Percentiles rank a stretch among this genome's conserved stretches.
Conservation (phyloP, 345 rosid genomes). For the Melaleuca quinquenervia region DNA sequence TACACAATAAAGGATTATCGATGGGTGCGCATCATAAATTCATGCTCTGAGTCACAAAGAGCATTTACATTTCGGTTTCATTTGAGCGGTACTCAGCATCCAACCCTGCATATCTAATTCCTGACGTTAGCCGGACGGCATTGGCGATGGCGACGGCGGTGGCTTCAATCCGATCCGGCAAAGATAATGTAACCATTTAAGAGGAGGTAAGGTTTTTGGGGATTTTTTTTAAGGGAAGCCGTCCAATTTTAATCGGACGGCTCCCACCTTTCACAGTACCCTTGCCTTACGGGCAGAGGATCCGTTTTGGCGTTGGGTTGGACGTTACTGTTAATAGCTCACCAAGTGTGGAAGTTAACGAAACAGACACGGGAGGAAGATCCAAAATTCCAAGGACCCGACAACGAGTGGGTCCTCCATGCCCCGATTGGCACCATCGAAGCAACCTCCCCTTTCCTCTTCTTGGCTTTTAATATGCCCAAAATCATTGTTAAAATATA, state of each 20-base stretch:
- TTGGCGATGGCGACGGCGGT: neutral
- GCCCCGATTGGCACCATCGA: neutral
- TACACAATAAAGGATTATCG: neutral
- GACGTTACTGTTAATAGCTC: neutral
- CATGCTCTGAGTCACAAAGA: neutral
- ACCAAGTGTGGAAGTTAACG: neutral
- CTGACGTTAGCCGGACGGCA: neutral
- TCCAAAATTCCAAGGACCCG: neutral
- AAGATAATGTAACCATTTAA: no score
- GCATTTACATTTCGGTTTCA: neutral
- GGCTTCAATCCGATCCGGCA: no score
- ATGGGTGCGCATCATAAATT: neutral
- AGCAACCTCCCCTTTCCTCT: neutral
- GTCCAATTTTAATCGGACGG: no score
- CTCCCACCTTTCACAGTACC: no score
- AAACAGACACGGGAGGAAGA: neutral
- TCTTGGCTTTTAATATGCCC: neutral
- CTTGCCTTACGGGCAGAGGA: no score
- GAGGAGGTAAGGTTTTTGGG: no score
- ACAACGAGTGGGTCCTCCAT: neutral
- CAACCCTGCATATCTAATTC: neutral
- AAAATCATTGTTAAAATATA: neutral
- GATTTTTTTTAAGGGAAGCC: no score
- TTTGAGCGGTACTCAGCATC: neutral
- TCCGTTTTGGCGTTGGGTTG: neutral